These are phyloP conservation scores for Penicillium salamii DNA, from an alignment of 495 filamentous ascomycete genomes.

Conservation along the genomic window DNA sequence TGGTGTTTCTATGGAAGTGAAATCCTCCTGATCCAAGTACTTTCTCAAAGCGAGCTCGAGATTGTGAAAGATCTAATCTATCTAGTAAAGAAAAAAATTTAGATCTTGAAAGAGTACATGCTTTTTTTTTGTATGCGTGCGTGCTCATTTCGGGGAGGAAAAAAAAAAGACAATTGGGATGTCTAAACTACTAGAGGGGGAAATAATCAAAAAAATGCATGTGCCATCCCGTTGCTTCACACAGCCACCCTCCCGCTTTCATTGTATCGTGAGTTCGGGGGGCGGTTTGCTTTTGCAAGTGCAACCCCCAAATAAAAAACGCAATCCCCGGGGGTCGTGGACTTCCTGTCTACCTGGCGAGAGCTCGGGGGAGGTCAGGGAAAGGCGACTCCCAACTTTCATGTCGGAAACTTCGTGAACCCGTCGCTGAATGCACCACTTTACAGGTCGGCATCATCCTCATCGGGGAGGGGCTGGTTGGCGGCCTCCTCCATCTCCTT, in stretches of 20 bases:
- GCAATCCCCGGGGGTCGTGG: slow-evolving; percentile 5
- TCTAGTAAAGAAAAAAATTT: slow-evolving; percentile 1
- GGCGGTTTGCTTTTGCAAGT: slow-evolving; percentile 17
- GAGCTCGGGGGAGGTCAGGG: background rate
- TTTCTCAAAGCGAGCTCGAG: background rate
- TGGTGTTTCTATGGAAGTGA: background rate
- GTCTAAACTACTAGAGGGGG: slow-evolving; percentile 46
- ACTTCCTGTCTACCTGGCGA: slow-evolving; percentile 1
- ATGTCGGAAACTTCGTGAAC: slow-evolving; percentile 15
- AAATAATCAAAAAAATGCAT: slow-evolving; percentile 37
- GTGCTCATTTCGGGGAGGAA: slow-evolving; percentile 16
- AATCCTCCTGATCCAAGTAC: background rate
- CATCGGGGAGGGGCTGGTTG: slow-evolving; percentile 83
- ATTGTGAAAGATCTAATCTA: slow-evolving; percentile 1
- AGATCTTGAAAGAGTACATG: slow-evolving; percentile 21
- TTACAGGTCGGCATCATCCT: slow-evolving; percentile 84
- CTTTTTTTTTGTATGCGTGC: slow-evolving; percentile 17
- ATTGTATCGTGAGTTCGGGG: slow-evolving; percentile 43
- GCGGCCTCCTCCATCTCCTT: slow-evolving; percentile 86
- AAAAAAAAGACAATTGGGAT: slow-evolving; percentile 34
- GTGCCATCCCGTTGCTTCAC: slow-evolving; percentile 37
- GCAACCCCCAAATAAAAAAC: slow-evolving; percentile 17
- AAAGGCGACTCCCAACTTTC: slow-evolving; percentile 10
- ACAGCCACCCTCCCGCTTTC: slow-evolving; percentile 38
- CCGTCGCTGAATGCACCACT: slow-evolving; percentile 13